These are phyloP conservation scores for Diplosphaera chodatii DNA, from an alignment of 139 green algal genomes.

Conservation along the genomic window DNA sequence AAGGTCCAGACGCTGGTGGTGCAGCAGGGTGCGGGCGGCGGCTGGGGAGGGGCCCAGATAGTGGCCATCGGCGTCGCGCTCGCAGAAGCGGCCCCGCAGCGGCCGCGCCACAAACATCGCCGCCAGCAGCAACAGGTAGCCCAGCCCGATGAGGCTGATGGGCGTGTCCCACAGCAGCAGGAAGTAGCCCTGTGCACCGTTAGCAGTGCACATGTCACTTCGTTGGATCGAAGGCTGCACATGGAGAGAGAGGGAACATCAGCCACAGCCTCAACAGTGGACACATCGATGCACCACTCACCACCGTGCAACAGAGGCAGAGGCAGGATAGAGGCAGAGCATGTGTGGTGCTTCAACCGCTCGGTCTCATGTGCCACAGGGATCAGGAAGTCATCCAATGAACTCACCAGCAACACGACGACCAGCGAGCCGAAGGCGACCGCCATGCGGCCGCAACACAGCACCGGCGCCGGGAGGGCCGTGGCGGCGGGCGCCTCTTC, in stretches of 20 bases:
- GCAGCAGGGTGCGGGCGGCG: neutral
- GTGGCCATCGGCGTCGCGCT: neutral
- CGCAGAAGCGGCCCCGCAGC: conserved; percentile 1
- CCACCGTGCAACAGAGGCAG: too few species aligned
- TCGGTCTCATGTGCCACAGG: too few species aligned
- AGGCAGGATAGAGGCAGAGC: too few species aligned
- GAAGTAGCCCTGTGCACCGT: conserved; percentile 20
- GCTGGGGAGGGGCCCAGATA: neutral
- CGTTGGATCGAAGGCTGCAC: too few species aligned
- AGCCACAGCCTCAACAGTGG: too few species aligned
- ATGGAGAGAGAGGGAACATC: too few species aligned
- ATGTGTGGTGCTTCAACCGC: too few species aligned
- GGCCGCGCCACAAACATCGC: conserved; percentile 12
- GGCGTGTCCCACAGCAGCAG: conserved; percentile 19
- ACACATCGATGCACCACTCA: too few species aligned
- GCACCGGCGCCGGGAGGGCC: neutral
- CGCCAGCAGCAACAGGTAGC: conserved; percentile 22
- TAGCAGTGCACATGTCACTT: too few species aligned
- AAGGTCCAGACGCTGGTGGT: neutral
- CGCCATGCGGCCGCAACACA: conserved; percentile 3
- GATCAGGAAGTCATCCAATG: too few species aligned
- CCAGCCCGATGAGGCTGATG: conserved; percentile 23
- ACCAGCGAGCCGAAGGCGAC: conserved; percentile 13
- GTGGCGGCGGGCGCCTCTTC: neutral
- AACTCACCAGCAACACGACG: conserved; percentile 18